phyloP scores from a whole-genome alignment of 139 green algal genomes.

The Chlamydomonas sp. region DNA sequence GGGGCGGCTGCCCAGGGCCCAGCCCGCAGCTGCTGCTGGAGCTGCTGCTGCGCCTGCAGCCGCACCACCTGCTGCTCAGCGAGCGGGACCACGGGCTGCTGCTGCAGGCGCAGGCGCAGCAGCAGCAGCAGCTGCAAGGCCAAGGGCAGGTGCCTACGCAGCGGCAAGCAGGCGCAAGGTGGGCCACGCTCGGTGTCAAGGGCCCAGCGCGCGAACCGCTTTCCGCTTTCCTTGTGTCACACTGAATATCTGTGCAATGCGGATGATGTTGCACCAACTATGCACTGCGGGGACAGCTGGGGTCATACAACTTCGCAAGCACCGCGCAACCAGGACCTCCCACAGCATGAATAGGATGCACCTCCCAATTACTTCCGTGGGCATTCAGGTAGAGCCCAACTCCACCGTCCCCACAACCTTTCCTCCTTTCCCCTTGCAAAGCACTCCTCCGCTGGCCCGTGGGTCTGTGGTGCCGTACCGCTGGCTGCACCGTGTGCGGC shows the following conservation, averaged over 20 bases:
- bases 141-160: not conserved
- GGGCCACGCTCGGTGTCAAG: not conserved
- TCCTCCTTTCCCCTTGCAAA: too few species aligned
- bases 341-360: too few species aligned
- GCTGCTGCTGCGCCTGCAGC: not conserved
- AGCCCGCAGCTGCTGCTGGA: not conserved
- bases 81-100: conserved; percentile 2
- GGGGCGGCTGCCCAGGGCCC: not conserved
- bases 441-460: not conserved
- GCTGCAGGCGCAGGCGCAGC: not conserved
- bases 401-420: too few species aligned
- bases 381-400: too few species aligned
- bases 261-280: too few species aligned
- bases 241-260: too few species aligned
- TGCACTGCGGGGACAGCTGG: too few species aligned
- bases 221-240: too few species aligned
- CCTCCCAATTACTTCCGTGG: too few species aligned
- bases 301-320: not conserved
- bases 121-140: not conserved
- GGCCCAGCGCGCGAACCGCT: too few species aligned
- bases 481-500: conserved; percentile 1
- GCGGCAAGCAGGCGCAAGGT: not conserved
- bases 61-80: conserved; percentile 14
- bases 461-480: conserved; percentile 29
- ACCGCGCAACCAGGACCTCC: not conserved